Conservation (phyloP, 768 basidiomycete genomes). For the Daedalea quercina region DNA sequence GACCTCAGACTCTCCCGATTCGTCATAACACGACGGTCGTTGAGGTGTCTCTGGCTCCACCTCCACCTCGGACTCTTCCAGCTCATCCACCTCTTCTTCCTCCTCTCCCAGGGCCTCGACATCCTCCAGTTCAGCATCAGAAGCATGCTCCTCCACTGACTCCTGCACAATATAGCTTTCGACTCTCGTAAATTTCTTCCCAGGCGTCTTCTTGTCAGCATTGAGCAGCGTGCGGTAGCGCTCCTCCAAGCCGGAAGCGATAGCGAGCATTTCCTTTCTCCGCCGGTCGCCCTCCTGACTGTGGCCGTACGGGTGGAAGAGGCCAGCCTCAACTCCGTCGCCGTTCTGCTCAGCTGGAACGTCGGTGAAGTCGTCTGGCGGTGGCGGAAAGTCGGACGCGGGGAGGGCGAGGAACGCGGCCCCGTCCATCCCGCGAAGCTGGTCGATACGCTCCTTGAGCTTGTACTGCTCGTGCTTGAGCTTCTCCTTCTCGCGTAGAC, state of each 20-base stretch:
- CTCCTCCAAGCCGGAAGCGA: slow-evolving; percentile 58
- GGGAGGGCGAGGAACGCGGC: slow-evolving; percentile 61
- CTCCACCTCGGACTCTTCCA: slow-evolving; percentile 4
- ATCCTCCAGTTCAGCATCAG: not conserved
- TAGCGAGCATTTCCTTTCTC: slow-evolving; percentile 65
- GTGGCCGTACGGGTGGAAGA: slow-evolving; percentile 29
- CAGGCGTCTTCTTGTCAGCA: slow-evolving; percentile 35
- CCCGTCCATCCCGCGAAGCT: slow-evolving; percentile 68
- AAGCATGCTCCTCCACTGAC: not conserved
- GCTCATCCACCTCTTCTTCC: slow-evolving; percentile 7
- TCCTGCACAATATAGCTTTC: slow-evolving; percentile 9
- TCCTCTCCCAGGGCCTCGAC: slow-evolving; percentile 2
- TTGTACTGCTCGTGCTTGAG: slow-evolving; percentile 90
- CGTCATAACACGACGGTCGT: slow-evolving; percentile 12
- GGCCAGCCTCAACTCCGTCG: slow-evolving; percentile 20
- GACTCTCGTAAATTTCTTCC: slow-evolving; percentile 8
- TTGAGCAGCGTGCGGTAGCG: slow-evolving; percentile 74
- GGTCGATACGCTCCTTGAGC: slow-evolving; percentile 83
- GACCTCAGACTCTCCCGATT: slow-evolving; percentile 24
- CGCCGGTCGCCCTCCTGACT: slow-evolving; percentile 69
- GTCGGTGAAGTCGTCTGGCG: slow-evolving; percentile 2
- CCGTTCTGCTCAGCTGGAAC: slow-evolving; percentile 13
- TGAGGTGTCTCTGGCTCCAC: not conserved
- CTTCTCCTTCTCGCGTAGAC: slow-evolving; percentile 86
- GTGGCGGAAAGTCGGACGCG: slow-evolving; percentile 47